Base-by-base conservation (phyloP, 768 basidiomycete genomes). In the Royoungia palumana region DNA sequence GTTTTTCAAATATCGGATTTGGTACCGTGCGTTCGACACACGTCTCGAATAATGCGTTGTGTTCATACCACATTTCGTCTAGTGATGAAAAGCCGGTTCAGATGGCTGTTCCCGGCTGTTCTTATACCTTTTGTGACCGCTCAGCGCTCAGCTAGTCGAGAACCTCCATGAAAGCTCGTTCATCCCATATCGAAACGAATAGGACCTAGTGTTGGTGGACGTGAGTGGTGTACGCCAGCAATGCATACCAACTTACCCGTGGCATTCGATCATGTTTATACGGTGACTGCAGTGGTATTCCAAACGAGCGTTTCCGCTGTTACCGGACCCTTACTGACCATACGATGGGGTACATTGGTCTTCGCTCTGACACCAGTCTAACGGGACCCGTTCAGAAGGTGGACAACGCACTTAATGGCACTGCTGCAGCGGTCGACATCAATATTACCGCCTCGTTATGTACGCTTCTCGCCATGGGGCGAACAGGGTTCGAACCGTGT, bases 1-100 rank as follows among this genome's bases (percentile, higher is more conserved):
- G 19, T 62, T 56, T 47, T 63, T 64, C 56, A 61, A 61, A 48
- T 62, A 50, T 47, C 56, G 59, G 13, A 56, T 64, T 35, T 63
- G 57, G 62, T 49, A 10, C 14, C 27, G 61, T 59, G 48, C 20
- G 61, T 62, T 34, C 20, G 27, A 40, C 28, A 3, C 2, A 8
- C 30, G 6, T 43, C 52, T 50, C 41, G 40, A 14, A 6, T 13
- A 32, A 37, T 13, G 7, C 6, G 14, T 14, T 27, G 14, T 13
- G 28, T 36, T 47, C 21, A 55, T 16, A 19, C n/a, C n/a, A n/a
- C 6, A 6, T 44, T 5, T 4, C 14, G 6, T 22, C 44, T 21
- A 62, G 59, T 58, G 48, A 49, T n/a, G 17, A 55, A 10, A 39
- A 35, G 44, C 37, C 48, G 56, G 17, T 52, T 55, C 17, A 50